Evolutionary conservation across 2,329 filamentous ascomycete genomes (phyloP).

Genomic region (Rhexocercosporidium sp.): DNA sequence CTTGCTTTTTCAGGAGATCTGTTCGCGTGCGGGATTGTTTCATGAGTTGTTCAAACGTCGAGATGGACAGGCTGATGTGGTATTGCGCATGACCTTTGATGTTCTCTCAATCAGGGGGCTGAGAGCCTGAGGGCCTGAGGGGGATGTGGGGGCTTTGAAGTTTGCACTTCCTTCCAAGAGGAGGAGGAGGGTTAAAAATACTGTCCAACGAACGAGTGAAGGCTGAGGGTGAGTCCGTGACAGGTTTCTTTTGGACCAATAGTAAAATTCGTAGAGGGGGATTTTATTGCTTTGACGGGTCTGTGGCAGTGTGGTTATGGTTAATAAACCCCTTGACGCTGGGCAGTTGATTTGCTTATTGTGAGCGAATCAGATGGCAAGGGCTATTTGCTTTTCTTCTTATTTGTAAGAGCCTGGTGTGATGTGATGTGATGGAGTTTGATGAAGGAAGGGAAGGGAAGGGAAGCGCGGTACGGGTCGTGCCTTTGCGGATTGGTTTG

Average conservation of each 20-base stretch:
- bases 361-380: not conserved
- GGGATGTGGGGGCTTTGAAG: not conserved
- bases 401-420: not conserved
- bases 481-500: not conserved
- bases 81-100: constrained; percentile 19
- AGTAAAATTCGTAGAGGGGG: constrained; percentile 14
- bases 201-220: not conserved
- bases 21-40: constrained; percentile 22
- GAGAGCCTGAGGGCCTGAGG: not conserved
- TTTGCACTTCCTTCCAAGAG: too few relatives aligned
- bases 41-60: constrained; percentile 28
- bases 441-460: not conserved
- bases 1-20: constrained; percentile 4
- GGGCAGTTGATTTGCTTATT: not conserved
- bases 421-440: not conserved
- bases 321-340: not conserved
- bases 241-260: constrained; percentile 10
- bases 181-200: not conserved
- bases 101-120: not conserved
- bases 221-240: too few relatives aligned
- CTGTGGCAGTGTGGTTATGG: constrained; percentile 5
- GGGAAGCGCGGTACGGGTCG: constrained; percentile 9
- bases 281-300: not conserved
- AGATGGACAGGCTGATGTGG: constrained; percentile 12
- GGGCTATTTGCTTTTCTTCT: constrained; percentile 3